phyloP scores from a whole-genome alignment of 23 red algal species.

The Agarophyton chilense region DNA sequence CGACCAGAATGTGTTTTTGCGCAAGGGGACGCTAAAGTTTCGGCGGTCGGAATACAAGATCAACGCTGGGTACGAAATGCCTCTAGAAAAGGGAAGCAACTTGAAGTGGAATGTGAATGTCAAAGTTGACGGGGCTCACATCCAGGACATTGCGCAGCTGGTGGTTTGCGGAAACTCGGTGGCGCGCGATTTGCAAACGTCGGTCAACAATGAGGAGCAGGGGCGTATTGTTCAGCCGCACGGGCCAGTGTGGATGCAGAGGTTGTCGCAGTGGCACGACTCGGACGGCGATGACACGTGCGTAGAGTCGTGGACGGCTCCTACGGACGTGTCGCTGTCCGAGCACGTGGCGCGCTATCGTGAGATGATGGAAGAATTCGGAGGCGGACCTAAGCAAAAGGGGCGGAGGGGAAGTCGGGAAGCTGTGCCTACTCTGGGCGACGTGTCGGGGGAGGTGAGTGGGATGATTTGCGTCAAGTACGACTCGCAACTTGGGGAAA shows the following conservation, averaged over 20 bases:
- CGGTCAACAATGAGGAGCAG: neutral
- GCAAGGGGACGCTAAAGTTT: neutral
- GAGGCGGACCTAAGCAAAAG: neutral
- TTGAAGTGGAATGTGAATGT: constrained; percentile 42
- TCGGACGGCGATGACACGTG: neutral
- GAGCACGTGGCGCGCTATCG: constrained; percentile 29
- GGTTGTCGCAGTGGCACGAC: constrained; percentile 4
- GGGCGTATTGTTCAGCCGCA: neutral
- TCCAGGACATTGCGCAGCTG: constrained; percentile 36
- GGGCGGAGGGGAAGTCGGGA: neutral
- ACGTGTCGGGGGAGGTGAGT: constrained; percentile 27
- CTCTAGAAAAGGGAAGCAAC: neutral
- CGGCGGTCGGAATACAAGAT: constrained; percentile 40
- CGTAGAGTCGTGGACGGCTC: constrained; percentile 8
- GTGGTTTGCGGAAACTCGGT: constrained; percentile 51
- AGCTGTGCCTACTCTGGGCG: neutral
- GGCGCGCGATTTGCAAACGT: constrained; percentile 26
- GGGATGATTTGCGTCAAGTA: constrained; percentile 36
- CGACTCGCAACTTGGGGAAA: constrained; percentile 24
- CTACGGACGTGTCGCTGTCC: constrained; percentile 12
- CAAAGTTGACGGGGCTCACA: constrained; percentile 19
- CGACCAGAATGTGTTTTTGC: constrained; percentile 21
- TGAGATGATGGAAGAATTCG: constrained; percentile 19
- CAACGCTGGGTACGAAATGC: neutral
- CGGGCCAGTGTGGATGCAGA: constrained; percentile 39